Percentiles rank a stretch among this genome's conserved stretches.
Evolutionary conservation across 305 asterid species (phyloP).

Genomic region (Plantago coronopus): DNA sequence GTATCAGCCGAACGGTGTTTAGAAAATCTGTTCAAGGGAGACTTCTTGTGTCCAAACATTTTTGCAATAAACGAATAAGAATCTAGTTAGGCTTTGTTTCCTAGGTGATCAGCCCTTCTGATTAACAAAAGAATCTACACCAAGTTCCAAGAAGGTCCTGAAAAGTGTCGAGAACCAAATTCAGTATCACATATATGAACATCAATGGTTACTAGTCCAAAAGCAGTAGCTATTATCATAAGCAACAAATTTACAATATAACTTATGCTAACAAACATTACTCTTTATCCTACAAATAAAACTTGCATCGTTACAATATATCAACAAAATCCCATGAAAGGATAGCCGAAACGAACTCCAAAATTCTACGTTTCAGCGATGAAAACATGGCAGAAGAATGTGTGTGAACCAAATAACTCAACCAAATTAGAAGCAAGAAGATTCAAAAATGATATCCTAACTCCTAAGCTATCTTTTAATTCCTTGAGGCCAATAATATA

Average conservation of each 20-base stretch:
- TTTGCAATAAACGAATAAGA: conserved; percentile 21
- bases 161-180: conserved; percentile 19
- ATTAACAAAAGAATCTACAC: conserved; percentile 17
- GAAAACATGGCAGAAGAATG: no score
- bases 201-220: background rate
- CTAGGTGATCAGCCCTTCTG: conserved; percentile 10
- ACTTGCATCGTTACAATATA: no score
- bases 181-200: conserved; percentile 15
- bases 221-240: no score
- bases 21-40: conserved; percentile 45
- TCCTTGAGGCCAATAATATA: background rate
- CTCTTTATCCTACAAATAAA: no score
- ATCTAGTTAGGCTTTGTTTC: conserved; percentile 16
- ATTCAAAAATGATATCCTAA: conserved; percentile 12
- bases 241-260: no score
- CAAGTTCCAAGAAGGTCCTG: conserved; percentile 23
- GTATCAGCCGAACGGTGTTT: conserved; percentile 40
- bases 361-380: no score
- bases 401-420: no score
- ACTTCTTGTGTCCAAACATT: conserved; percentile 66
- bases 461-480: conserved; percentile 3
- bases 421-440: conserved; percentile 8
- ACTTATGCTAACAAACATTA: no score
- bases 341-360: no score
- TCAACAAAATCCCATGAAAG: no score